Evolutionary conservation across 768 basidiomycete genomes (phyloP), one percentile per base, ranked within the genome.

Genomic region (Tylopilus felleus): DNA sequence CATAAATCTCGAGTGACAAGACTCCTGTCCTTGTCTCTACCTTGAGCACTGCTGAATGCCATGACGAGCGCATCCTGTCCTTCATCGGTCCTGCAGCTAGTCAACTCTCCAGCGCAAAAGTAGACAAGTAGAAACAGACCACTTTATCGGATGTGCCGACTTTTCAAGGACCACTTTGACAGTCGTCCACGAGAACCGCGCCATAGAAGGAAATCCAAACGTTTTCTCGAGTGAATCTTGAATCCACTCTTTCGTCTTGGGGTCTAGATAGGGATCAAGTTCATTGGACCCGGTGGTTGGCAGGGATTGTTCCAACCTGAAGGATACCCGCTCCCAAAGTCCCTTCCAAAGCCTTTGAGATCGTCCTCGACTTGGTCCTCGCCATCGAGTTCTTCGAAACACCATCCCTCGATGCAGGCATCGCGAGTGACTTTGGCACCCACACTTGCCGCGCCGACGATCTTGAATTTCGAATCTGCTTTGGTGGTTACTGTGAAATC

Each of bases 401-500:
- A 65, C 96, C 96, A 98, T 4, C 79, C 78, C 56, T 95, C 87
- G 19, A 98, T 77, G 70, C 93, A 93, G 8, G 87, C 84, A 64
- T 98, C 96, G 52, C 96, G 78, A 1, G 95, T 98, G 25, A 96
- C 94, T 72, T 99, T 99, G 2, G 97, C 97, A 3, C 93, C 93
- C n/a, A 98, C 92, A 67, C 91, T 93, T 2, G 96, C 97, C 7
- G 97, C 97, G 21, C 93, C 88, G 55, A 99, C 97, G 55, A 99
- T 95, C 65, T 94, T 97, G 79, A 83, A 99, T 57, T 90, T 85
- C n/a, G 86, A 85, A 65, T 99, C 97, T 16, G 97, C 97, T 71
- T 99, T 98, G 25, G 84, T 82, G 10, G 85, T 81, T 22, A 99
- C 97, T 0, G 91, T 94, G 67, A 99, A 95, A 38, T 75, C 73